Percentiles rank a stretch among this genome's conserved stretches.
phyloP scores from a whole-genome alignment of 2,329 filamentous ascomycete genomes.

The Ophiostoma sp. region DNA sequence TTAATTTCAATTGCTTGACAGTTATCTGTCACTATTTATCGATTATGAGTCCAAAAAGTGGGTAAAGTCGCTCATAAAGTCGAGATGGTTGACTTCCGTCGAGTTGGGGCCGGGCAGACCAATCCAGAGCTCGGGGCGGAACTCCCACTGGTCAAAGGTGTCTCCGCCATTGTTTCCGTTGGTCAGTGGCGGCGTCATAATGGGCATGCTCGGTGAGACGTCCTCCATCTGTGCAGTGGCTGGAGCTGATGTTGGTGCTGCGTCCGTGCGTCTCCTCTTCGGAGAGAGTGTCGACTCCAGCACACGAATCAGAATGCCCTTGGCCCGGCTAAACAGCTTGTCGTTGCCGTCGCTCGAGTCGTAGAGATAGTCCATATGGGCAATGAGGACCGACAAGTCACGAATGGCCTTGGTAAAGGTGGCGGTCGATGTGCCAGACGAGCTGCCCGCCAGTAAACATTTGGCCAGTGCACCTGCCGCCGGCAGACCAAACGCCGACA shows the following conservation, averaged over 20 bases:
- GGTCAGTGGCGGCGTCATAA: not conserved
- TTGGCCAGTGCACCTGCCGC: slow-evolving; percentile 20
- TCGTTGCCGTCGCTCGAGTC: slow-evolving; percentile 25
- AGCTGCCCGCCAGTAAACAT: slow-evolving; percentile 13
- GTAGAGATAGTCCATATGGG: slow-evolving; percentile 24
- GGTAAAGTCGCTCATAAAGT: slow-evolving; percentile 17
- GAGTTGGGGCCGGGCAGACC: slow-evolving; percentile 6
- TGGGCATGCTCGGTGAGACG: not conserved
- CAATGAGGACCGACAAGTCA: slow-evolving; percentile 20
- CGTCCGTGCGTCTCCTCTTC: not conserved
- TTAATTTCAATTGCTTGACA: no score
- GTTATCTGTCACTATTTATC: not conserved
- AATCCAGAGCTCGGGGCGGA: slow-evolving; percentile 31
- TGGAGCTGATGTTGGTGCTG: not conserved
- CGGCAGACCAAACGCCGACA: slow-evolving; percentile 22
- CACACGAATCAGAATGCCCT: slow-evolving; percentile 12
- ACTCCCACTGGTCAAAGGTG: slow-evolving; percentile 12
- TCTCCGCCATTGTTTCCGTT: not conserved
- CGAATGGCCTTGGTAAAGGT: slow-evolving; percentile 16
- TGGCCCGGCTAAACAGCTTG: slow-evolving; percentile 23
- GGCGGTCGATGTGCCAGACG: not conserved
- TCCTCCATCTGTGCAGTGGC: not conserved
- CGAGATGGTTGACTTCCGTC: slow-evolving; percentile 11
- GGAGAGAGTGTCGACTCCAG: slow-evolving; percentile 11
- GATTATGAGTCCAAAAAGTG: not conserved